A percentile compares a stretch with the other conserved stretches of the same genome.
phyloP scores from a whole-genome alignment of 495 filamentous ascomycete genomes.

The Ascobolus immersus region DNA sequence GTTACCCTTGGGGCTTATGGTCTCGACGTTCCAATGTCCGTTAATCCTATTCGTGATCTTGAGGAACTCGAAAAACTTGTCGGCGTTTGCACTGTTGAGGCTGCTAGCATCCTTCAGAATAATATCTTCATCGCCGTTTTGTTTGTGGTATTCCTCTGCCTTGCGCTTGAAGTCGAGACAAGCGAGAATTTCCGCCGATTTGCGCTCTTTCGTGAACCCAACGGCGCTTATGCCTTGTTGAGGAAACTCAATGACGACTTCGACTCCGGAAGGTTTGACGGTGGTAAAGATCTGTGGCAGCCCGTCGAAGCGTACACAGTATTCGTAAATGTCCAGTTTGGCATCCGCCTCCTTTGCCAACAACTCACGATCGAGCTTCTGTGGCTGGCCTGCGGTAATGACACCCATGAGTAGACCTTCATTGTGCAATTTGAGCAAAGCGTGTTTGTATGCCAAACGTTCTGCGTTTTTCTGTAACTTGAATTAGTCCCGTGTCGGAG shows the following conservation, averaged over 20 bases:
- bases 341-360: conserved; percentile 16
- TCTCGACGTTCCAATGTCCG: conserved; percentile 15
- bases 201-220: conserved; percentile 11
- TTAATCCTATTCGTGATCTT: conserved; percentile 13
- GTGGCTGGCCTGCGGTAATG: conserved; percentile 8
- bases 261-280: conserved; percentile 6
- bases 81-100: conserved; percentile 20
- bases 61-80: conserved; percentile 21
- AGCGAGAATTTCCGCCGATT: conserved; percentile 19
- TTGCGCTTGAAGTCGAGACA: conserved; percentile 20
- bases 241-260: conserved; percentile 19
- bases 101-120: conserved; percentile 18
- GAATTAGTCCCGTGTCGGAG: conserved; percentile 6
- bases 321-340: conserved; percentile 24
- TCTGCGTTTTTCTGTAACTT: conserved; percentile 17
- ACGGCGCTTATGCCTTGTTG: conserved; percentile 20
- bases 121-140: conserved; percentile 17
- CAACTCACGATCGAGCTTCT: conserved; percentile 10
- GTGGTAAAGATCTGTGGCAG: conserved; percentile 17
- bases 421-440: conserved; percentile 17
- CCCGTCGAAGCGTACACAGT: conserved; percentile 22
- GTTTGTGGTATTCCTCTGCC: conserved; percentile 21
- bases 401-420: conserved; percentile 15
- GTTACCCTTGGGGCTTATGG: conserved; percentile 3
- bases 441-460: conserved; percentile 15